Evolutionary conservation across 2,329 filamentous ascomycete species (phyloP).

Genomic region (Epichloe scottii): DNA sequence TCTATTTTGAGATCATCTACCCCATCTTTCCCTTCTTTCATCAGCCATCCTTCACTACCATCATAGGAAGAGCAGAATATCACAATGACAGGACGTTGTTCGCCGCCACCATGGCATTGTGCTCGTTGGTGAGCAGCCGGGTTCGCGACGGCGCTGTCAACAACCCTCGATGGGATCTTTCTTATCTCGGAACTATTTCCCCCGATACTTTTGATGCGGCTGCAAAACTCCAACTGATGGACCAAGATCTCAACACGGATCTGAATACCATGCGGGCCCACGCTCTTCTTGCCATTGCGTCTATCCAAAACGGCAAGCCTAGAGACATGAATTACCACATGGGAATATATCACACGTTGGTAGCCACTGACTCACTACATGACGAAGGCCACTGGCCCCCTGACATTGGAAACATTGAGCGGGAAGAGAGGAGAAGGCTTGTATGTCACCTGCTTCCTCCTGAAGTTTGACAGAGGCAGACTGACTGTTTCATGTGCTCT

Average conservation of each 20-base stretch:
- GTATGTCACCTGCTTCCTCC: constrained; percentile 17
- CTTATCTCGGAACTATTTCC: constrained; percentile 25
- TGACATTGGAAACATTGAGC: constrained; percentile 29
- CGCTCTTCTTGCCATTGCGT: constrained; percentile 35
- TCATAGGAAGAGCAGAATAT: constrained; percentile 30
- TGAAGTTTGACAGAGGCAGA: background rate
- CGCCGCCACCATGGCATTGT: constrained; percentile 37
- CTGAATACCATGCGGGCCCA: constrained; percentile 12
- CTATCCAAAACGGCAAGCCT: constrained; percentile 38
- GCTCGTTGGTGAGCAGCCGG: constrained; percentile 34
- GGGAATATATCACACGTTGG: constrained; percentile 36
- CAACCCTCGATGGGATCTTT: constrained; percentile 22
- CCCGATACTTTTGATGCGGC: constrained; percentile 12
- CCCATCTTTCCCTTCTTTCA: constrained; percentile 41
- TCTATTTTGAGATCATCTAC: constrained; percentile 42
- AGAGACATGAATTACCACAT: constrained; percentile 36
- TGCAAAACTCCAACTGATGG: constrained; percentile 9
- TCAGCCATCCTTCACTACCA: constrained; percentile 27
- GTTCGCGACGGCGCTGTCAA: constrained; percentile 36
- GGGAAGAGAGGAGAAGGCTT: constrained; percentile 32
- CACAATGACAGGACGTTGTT: constrained; percentile 30
- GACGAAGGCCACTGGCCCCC: constrained; percentile 41
- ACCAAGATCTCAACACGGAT: constrained; percentile 1
- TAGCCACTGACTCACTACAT: constrained; percentile 35
- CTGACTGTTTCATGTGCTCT: background rate